Evolutionary conservation across 176 grass and related monocot genomes (phyloP), one percentile per base, ranked within the genome.

Genomic region (Avena insularis): DNA sequence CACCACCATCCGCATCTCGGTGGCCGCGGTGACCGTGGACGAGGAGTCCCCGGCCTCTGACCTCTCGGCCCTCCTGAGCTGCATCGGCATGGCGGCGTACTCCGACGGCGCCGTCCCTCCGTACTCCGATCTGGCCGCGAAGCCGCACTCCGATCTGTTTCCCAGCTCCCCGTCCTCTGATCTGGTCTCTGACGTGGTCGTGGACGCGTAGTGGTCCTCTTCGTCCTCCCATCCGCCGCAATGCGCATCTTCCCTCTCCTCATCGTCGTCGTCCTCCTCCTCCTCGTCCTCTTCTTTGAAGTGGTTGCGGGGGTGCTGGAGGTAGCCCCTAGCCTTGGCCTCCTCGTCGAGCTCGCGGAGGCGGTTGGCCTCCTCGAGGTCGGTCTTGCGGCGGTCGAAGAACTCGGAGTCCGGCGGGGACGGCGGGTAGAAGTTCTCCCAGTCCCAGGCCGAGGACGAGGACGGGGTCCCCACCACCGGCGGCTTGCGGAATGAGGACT

Each of bases 351-450:
- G 67, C 78, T 86, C 89, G 70, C 87, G 96, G 77, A 94, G 78
- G 84, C 88, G 94, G 78, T 84, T 92, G 69, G 82, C 82, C 74
- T 92, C 91, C 80, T 99, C 90, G 54, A 91, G 70, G 77, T 99
- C 94, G 11, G 89, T 81, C 87, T 94, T 96, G 62, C 85, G 87
- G 14, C 97, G 94, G 5, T 94, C 92, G 54, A 94, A 99, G 75
- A 93, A 99, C 73, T 99, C 97, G 4, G 97, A 99, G 85, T 97
- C 91, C 29, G 97, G 97, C 58, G 94, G 94, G 25, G 97, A 99
- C 85, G 97, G 97, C 25, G 97, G 97, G 77, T 88, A 90, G 91
- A 90, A 93, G 73, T 96, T 96, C 85, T 96, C 94, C 97, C 97
- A 99, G 8, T 99, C 97, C 94, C 97, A 99, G 43, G 89, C 89